Base-by-base conservation (phyloP, 2,329 filamentous ascomycete genomes). In the Sordariomycetes sp. region DNA sequence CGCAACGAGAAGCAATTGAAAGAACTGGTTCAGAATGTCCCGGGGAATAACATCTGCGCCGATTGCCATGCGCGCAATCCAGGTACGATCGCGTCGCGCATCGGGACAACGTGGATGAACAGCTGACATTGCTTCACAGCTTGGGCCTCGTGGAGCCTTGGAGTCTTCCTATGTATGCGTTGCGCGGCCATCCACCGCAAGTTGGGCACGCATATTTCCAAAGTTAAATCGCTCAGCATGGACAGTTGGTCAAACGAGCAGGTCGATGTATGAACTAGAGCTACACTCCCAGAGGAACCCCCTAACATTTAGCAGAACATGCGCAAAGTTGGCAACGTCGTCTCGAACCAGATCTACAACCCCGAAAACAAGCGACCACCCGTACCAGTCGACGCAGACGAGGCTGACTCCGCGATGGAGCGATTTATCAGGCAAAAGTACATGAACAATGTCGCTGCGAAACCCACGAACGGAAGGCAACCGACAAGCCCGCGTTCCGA, bases 141-240 rank as follows among this genome's bases (percentile, higher is more conserved):
- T 65, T 95, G 88, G 88, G 87, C 88, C 58, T 94, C 86, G 66
- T 95, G 88, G 88, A 95, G 82, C 62, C 67, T 98, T 61, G 92
- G 92, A 39, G 78, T 96, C 44, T 98, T 98, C 57, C 70, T 98
- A 33, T 98, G 92, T 64, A 93, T 98, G 84, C 86, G 92, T 55
- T 98, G 92, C 68, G 92, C 88, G 35, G 76, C 87, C 35, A 75
- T 96, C 51, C 92, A 98, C 66, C 85, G 92, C 53, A 96, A 96
- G 63, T 70, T 98, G 51, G 92, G 92, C 41, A 96, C 92, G 26
- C 92, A 98, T 59, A 86, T 98, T 42, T 95, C 88, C 45, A 98
- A 98, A 59, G 87, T 98, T 66, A 98, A 98, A 62, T 96, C 88
- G 24, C 62, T 98, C 63, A 96, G 84, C 58, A 96, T 98, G 88